Conservation (phyloP, 2,329 filamentous ascomycete genomes). For the Calonectria multiphialidica region DNA sequence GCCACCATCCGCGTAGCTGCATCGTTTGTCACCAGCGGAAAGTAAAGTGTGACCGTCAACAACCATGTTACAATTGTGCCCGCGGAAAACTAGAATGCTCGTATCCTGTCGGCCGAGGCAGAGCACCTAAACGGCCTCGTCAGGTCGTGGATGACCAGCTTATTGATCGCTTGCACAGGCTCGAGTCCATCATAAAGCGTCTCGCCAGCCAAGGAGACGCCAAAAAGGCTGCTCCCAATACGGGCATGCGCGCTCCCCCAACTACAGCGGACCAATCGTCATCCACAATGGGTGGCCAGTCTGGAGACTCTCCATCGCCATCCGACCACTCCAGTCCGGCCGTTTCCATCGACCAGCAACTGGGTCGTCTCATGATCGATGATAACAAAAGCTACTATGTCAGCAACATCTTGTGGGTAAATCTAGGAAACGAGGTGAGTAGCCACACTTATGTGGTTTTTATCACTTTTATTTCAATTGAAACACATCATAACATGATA, state of each 20-base stretch:
- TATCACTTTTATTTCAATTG: no score
- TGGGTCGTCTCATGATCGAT: not conserved
- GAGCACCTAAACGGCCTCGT: not conserved
- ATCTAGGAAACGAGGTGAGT: not conserved
- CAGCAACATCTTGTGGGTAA: not conserved
- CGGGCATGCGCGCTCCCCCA: accelerated
- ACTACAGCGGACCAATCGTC: no score
- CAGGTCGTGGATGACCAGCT: not conserved
- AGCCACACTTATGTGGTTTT: no score
- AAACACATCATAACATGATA: no score
- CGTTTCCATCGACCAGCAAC: not conserved
- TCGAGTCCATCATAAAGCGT: not conserved
- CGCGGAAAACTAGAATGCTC: not conserved
- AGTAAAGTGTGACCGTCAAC: not conserved
- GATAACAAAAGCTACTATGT: not conserved
- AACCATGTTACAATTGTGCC: not conserved
- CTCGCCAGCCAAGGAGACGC: not conserved
- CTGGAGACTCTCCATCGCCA: no score
- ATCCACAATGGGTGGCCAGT: not conserved
- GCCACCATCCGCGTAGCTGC: not conserved
- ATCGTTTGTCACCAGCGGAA: not conserved
- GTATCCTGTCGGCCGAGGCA: not conserved
- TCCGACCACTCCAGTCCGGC: not conserved
- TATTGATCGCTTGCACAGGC: not conserved
- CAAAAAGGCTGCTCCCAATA: not conserved